These are phyloP conservation scores for Theileria parva DNA, from an alignment of 169 alveolate genomes.

Conservation along the genomic window DNA sequence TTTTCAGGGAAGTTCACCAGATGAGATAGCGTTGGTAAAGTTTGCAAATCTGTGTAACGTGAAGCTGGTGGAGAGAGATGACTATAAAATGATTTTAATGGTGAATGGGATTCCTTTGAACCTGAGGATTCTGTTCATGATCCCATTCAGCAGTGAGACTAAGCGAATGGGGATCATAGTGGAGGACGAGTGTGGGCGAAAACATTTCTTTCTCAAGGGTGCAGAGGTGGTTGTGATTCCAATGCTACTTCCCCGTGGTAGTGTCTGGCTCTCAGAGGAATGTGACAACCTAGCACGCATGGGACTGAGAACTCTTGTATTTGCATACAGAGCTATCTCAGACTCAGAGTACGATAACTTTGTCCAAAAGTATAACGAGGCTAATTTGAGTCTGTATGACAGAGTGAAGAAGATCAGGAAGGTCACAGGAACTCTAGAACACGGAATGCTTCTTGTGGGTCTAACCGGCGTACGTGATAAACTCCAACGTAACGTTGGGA, in stretches of 20 bases:
- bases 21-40: conserved; percentile 96
- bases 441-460: conserved; percentile 87
- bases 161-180: conserved; percentile 98
- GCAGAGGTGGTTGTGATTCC: conserved; percentile 92
- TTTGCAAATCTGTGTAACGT: conserved; percentile 91
- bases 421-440: conserved; percentile 75
- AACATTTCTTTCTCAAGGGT: conserved; percentile 87
- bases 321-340: conserved; percentile 88
- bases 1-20: conserved; percentile 98
- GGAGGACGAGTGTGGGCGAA: conserved; percentile 67
- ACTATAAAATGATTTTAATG: conserved; percentile 78
- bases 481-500: conserved; percentile 90
- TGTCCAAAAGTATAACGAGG: conserved; percentile 62
- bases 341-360: conserved; percentile 83
- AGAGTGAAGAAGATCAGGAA: conserved; percentile 68
- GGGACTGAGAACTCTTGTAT: conserved; percentile 95
- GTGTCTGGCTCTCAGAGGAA: conserved; percentile 86
- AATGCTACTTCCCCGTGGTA: conserved; percentile 83
- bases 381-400: conserved; percentile 63
- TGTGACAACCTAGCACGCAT: conserved; percentile 89
- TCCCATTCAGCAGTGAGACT: conserved; percentile 96
- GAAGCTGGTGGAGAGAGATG: conserved; percentile 86
- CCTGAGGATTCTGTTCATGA: conserved; percentile 87
- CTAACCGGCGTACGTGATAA: conserved; percentile 97
- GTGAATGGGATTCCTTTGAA: conserved; percentile 66